Evolutionary conservation across 2,329 filamentous ascomycete genomes (phyloP).

Genomic region (Diaporthe citriasiana): DNA sequence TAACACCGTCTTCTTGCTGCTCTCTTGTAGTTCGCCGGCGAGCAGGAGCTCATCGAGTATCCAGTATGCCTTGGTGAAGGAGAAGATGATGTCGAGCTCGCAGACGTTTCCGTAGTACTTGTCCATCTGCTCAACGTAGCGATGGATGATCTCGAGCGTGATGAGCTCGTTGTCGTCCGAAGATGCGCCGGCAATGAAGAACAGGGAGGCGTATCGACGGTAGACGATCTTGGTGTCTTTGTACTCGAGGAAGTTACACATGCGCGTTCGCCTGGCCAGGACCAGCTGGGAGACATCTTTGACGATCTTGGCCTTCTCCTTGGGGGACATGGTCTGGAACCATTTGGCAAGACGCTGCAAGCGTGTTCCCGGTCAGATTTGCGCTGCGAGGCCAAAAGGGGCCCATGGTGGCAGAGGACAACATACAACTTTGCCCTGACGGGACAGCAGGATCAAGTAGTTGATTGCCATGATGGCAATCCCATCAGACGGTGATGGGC

Average conservation of each 20-base stretch:
- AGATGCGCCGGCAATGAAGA: slow-evolving; percentile 98
- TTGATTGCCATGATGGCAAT: slow-evolving; percentile 61
- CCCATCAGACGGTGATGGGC: slow-evolving; percentile 35
- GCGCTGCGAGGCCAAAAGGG: slow-evolving; percentile 45
- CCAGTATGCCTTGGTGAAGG: slow-evolving; percentile 99
- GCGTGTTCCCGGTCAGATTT: neutral
- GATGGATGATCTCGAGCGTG: slow-evolving; percentile 97
- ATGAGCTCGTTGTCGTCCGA: slow-evolving; percentile 99
- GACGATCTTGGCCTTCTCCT: slow-evolving; percentile 99
- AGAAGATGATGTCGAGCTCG: slow-evolving; percentile 99
- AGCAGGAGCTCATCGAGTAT: slow-evolving; percentile 96
- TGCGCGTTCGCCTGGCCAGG: slow-evolving; percentile 93
- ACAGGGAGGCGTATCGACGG: slow-evolving; percentile 97
- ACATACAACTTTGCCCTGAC: slow-evolving; percentile 99
- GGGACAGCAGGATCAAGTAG: slow-evolving; percentile 96
- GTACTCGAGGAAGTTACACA: slow-evolving; percentile 99
- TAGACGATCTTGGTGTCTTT: slow-evolving; percentile 99
- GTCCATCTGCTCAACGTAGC: slow-evolving; percentile 99
- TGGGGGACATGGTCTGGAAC: slow-evolving; percentile 98
- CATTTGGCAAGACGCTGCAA: slow-evolving; percentile 95
- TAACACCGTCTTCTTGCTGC: slow-evolving; percentile 98
- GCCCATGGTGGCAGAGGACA: slow-evolving; percentile 58
- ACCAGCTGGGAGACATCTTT: slow-evolving; percentile 99
- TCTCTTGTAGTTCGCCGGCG: slow-evolving; percentile 97
- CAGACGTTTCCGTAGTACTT: slow-evolving; percentile 99